A percentile compares a stretch with the other conserved stretches of the same genome.
Conservation (phyloP, 129 eudicot genomes). For the Gnaphalium uliginosum region DNA sequence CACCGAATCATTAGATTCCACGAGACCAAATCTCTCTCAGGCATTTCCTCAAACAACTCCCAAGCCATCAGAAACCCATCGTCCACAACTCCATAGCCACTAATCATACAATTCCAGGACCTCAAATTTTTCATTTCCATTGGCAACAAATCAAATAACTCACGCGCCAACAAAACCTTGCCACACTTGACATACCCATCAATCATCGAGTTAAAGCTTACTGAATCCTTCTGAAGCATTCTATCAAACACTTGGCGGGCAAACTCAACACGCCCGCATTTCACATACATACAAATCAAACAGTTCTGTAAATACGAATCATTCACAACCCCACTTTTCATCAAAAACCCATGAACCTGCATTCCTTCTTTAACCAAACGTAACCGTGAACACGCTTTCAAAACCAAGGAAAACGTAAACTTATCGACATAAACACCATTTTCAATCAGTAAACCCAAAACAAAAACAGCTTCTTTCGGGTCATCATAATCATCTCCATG, state of each 20-base stretch:
- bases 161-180: constrained; percentile 43
- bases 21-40: constrained; percentile 62
- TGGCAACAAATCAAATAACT: constrained; percentile 60
- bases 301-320: constrained; percentile 64
- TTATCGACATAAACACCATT: constrained; percentile 53
- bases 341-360: constrained; percentile 72
- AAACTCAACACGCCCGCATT: constrained; percentile 46
- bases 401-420: constrained; percentile 58
- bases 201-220: constrained; percentile 67
- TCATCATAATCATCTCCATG: constrained; percentile 59
- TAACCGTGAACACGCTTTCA: constrained; percentile 61
- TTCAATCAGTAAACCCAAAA: constrained; percentile 57
- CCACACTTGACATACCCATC: constrained; percentile 74
- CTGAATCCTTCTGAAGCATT: constrained; percentile 50
- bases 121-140: constrained; percentile 58
- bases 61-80: constrained; percentile 52
- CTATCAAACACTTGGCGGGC: constrained; percentile 69
- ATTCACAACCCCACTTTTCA: constrained; percentile 43
- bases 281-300: constrained; percentile 58
- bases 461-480: constrained; percentile 50
- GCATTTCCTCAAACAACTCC: constrained; percentile 70
- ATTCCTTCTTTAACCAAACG: constrained; percentile 47
- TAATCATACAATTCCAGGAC: constrained; percentile 73
- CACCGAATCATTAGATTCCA: constrained; percentile 76
- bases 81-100: constrained; percentile 46